Conservation (phyloP, 2,329 filamentous ascomycete species). For the Macrophomina tecta region DNA sequence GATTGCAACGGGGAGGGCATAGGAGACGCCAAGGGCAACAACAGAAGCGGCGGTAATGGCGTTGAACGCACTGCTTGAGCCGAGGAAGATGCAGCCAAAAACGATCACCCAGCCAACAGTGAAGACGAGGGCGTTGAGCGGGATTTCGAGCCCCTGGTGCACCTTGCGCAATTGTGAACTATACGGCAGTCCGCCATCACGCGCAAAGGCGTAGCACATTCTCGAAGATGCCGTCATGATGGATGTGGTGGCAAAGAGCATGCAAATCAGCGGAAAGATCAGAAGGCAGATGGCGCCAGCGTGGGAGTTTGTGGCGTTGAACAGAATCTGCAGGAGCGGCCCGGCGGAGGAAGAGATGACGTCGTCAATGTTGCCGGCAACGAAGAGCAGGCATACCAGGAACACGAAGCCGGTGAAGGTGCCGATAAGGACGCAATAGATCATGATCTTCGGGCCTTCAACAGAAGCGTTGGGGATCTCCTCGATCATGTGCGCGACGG, state of each 20-base stretch:
- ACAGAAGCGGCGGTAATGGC: constrained; percentile 75
- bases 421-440: constrained; percentile 68
- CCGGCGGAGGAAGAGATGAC: constrained; percentile 64
- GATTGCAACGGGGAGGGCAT: constrained; percentile 75
- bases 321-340: constrained; percentile 67
- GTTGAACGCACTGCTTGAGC: constrained; percentile 71
- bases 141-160: constrained; percentile 66
- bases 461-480: constrained; percentile 65
- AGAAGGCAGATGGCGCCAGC: constrained; percentile 68
- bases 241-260: constrained; percentile 67
- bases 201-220: constrained; percentile 71
- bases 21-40: constrained; percentile 73
- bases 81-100: constrained; percentile 74
- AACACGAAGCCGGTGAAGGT: constrained; percentile 68
- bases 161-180: constrained; percentile 66
- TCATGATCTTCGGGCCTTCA: constrained; percentile 70
- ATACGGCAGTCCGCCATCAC: constrained; percentile 70
- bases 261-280: constrained; percentile 70
- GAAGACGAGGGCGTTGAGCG: constrained; percentile 69
- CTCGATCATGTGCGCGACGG: constrained; percentile 62
- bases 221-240: constrained; percentile 71
- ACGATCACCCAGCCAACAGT: constrained; percentile 67
- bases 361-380: constrained; percentile 61
- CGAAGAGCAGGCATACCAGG: constrained; percentile 68
- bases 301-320: constrained; percentile 65